phyloP scores from a whole-genome alignment of 1,284 basidiomycete genomes.

The Ustilago shanxiensis region DNA sequence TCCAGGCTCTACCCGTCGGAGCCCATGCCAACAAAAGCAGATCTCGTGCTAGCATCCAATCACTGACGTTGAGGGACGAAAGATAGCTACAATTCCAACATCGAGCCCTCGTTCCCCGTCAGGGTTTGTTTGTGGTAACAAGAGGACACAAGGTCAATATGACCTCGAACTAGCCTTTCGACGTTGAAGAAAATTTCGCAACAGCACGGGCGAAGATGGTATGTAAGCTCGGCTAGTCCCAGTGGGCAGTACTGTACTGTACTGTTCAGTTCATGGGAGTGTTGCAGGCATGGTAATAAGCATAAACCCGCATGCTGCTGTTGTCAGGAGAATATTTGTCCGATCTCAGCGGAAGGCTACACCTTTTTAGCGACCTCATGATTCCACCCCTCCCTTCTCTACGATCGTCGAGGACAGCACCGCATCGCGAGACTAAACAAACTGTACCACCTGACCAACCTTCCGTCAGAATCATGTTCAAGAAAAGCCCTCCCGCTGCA shows the following conservation, averaged over 20 bases:
- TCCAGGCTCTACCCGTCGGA: not conserved
- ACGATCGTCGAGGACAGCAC: not conserved
- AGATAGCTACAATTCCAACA: not conserved
- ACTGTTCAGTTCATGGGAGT: too few species aligned
- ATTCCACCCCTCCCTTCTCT: constrained; percentile 1
- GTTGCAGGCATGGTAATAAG: not conserved
- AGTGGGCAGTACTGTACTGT: too few species aligned
- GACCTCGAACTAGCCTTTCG: too few species aligned
- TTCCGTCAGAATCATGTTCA: not conserved
- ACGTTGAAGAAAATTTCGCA: not conserved
- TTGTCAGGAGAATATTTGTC: not conserved
- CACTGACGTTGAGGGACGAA: too few species aligned
- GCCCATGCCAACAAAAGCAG: not conserved
- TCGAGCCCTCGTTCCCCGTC: not conserved
- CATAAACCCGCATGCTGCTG: not conserved
- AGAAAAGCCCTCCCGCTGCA: constrained; percentile 13
- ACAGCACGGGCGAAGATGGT: not conserved
- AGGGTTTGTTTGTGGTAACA: too few species aligned
- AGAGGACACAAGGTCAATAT: too few species aligned
- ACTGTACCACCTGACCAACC: not conserved
- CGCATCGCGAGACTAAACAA: not conserved
- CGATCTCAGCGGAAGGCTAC: constrained; percentile 3
- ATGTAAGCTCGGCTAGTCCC: constrained; percentile 1
- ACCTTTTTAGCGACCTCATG: not conserved
- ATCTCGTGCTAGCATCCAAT: too few species aligned